Evolutionary conservation across 768 basidiomycete genomes (phyloP).

Genomic region (Macrolepiota fuliginosa): DNA sequence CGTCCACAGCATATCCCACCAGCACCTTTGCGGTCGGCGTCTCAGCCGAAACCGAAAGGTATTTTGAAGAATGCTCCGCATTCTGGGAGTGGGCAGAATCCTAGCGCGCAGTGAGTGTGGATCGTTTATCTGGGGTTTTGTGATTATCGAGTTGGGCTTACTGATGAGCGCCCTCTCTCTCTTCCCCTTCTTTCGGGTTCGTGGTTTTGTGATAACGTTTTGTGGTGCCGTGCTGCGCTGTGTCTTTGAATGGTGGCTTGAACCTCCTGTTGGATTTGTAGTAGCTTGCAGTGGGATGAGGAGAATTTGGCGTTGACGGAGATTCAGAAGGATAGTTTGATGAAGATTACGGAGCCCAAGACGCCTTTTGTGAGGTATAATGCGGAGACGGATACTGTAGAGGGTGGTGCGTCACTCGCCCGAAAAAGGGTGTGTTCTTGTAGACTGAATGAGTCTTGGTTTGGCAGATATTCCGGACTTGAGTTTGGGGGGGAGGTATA

Average conservation of each 20-base stretch:
- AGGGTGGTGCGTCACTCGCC: constrained; percentile 59
- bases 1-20: constrained; percentile 47
- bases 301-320: constrained; percentile 91
- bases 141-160: background rate
- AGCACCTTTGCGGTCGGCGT: constrained; percentile 54
- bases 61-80: constrained; percentile 83
- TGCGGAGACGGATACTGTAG: constrained; percentile 78
- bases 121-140: background rate
- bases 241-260: no score
- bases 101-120: constrained; percentile 45
- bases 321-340: constrained; percentile 90
- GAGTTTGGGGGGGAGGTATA: constrained; percentile 49
- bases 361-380: constrained; percentile 95
- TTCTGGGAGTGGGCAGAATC: constrained; percentile 29
- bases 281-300: constrained; percentile 93
- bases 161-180: background rate
- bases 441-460: background rate
- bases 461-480: constrained; percentile 78
- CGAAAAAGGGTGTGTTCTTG: background rate
- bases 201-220: no score
- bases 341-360: constrained; percentile 99
- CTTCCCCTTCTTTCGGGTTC: background rate
- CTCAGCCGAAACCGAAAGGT: constrained; percentile 77
- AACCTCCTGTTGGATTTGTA: constrained; percentile 21
- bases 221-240: no score